Evolutionary conservation across 164 flowering plant species (phyloP).

Genomic region (Sextonia rubra): DNA sequence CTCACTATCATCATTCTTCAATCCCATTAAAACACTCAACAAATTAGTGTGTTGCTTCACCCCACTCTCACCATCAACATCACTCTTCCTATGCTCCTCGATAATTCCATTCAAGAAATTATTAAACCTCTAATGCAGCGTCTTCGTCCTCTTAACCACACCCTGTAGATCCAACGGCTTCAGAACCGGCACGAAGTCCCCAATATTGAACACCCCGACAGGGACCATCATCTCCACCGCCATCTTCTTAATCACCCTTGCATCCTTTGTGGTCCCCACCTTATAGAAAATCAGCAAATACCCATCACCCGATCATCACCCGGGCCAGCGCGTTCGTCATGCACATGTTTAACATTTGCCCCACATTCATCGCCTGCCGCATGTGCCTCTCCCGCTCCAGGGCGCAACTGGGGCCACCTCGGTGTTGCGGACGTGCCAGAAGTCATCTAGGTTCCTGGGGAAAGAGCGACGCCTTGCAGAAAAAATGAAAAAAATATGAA

Average conservation of each 20-base stretch:
- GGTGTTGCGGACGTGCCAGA: slow-evolving; percentile 55
- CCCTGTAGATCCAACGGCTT: slow-evolving; percentile 76
- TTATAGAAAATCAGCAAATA: slow-evolving; percentile 46
- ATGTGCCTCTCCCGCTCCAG: slow-evolving; percentile 24
- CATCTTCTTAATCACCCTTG: slow-evolving; percentile 76
- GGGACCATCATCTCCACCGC: slow-evolving; percentile 81
- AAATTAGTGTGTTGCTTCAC: slow-evolving; percentile 38
- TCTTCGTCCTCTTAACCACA: slow-evolving; percentile 66
- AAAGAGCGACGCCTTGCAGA: too few relatives aligned
- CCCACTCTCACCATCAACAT: neutral
- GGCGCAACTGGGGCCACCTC: slow-evolving; percentile 46
- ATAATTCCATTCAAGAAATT: slow-evolving; percentile 42
- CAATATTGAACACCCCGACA: slow-evolving; percentile 72
- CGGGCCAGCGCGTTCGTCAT: slow-evolving; percentile 65
- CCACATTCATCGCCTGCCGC: slow-evolving; percentile 24
- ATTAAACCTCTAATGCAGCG: slow-evolving; percentile 63
- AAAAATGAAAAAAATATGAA: too few relatives aligned
- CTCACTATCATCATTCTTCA: slow-evolving; percentile 38
- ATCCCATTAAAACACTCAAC: slow-evolving; percentile 42
- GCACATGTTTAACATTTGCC: slow-evolving; percentile 57
- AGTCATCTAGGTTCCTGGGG: slow-evolving; percentile 66
- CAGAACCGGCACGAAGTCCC: slow-evolving; percentile 71
- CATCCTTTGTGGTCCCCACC: slow-evolving; percentile 30
- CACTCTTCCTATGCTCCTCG: slow-evolving; percentile 35
- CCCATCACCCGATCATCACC: slow-evolving; percentile 65